Evolutionary conservation across 495 filamentous ascomycete species (phyloP), one percentile per base, ranked within the genome.

Genomic region (Delitschia confertaspora): DNA sequence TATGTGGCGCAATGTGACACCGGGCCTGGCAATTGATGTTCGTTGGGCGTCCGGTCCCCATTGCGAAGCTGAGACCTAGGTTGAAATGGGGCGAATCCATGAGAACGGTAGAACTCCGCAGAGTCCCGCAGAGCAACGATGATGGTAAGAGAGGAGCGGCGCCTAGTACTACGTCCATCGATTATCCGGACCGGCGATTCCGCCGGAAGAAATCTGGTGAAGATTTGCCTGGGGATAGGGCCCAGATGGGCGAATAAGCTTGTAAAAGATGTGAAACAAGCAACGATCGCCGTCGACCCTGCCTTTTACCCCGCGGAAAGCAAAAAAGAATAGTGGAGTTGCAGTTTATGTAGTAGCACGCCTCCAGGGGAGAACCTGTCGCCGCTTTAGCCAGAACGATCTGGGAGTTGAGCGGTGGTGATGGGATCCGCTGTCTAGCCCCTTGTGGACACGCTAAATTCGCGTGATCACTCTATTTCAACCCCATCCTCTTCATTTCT

Each of bases 401-500:
- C 38, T 30, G 45, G 21, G 2, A 35, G 21, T 26, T 19, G 16
- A n/a, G n/a, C n/a, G n/a, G n/a, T n/a, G n/a, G n/a, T n/a, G n/a
- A n/a, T n/a, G n/a, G n/a, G n/a, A n/a, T n/a, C n/a, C n/a, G n/a
- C n/a, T n/a, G n/a, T 26, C 49, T 47, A 52, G 19, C n/a, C 47
- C 30, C 35, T 19, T 32, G 37, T 27, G 20, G 31, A 38, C 42
- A 32, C 48, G 48, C 48, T 51, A 51, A 51, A 47, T 42, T 42
- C 49, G 38, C 42, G 42, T 47, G 42, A 53, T 30, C 49, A 53
- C 49, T 53, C 39, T 47, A 53, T 47, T 47, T 53, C 43, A 43
- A 53, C 49, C 39, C n/a, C 41, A 43, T 14, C 48, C 38, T 42
- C 43, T 47, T 47, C 37, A 53, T 53, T 25, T 47, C 21, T 22